phyloP scores from a whole-genome alignment of 306 rosid species.

The Casuarina equisetifolia region DNA sequence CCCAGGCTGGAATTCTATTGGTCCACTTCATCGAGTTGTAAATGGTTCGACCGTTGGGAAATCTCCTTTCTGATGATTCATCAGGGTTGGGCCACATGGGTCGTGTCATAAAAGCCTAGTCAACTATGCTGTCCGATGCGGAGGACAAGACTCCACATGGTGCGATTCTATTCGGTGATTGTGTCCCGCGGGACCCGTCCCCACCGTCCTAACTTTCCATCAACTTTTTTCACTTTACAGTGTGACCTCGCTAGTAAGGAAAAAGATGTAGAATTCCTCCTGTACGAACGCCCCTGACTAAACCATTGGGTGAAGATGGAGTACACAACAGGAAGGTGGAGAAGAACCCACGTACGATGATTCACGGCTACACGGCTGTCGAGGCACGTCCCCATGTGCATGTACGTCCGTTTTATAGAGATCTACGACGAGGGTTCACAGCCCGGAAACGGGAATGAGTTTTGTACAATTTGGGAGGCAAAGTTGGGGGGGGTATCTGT shows the following conservation, averaged over 20 bases:
- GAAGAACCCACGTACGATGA: background rate
- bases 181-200: conserved; percentile 25
- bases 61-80: too few relatives aligned
- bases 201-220: conserved; percentile 54
- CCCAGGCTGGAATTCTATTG: background rate
- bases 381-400: conserved; percentile 17
- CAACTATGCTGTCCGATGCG: background rate
- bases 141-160: background rate
- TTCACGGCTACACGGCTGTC: conserved; percentile 2
- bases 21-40: conserved; percentile 21
- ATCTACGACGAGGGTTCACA: conserved; percentile 14
- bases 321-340: conserved; percentile 1
- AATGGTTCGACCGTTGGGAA: background rate
- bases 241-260: too few relatives aligned
- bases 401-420: conserved; percentile 20
- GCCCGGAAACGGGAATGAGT: background rate
- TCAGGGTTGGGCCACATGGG: background rate
- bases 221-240: conserved; percentile 23
- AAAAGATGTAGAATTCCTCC: too few relatives aligned
- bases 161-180: background rate
- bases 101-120: background rate
- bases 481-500: background rate
- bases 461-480: background rate
- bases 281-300: background rate
- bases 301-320: background rate